Evolutionary conservation across 2,329 filamentous ascomycete species (phyloP).

Genomic region (Venturia aucupariae): DNA sequence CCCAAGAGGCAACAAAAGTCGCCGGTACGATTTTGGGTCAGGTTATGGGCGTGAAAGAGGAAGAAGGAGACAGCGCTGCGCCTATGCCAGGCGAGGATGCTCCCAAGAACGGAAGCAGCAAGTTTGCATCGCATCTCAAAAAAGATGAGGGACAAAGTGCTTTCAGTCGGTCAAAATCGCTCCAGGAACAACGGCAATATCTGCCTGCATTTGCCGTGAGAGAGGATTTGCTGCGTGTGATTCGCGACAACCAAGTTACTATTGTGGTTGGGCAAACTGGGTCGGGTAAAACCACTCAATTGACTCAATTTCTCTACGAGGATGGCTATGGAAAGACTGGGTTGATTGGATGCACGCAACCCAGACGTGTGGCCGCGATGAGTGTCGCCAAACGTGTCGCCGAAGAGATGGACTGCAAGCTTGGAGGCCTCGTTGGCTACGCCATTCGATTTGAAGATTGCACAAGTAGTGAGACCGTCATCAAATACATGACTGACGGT

Average conservation of each 20-base stretch:
- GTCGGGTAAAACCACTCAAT: slow-evolving; percentile 93
- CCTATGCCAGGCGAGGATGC: slow-evolving; percentile 66
- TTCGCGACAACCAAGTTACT: slow-evolving; percentile 92
- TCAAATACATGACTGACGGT: slow-evolving; percentile 99
- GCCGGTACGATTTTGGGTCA: slow-evolving; percentile 89
- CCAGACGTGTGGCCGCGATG: slow-evolving; percentile 94
- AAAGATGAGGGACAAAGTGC: slow-evolving; percentile 73
- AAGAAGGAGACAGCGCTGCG: slow-evolving; percentile 76
- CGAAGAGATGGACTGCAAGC: slow-evolving; percentile 92
- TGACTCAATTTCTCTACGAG: slow-evolving; percentile 93
- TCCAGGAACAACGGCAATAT: slow-evolving; percentile 86
- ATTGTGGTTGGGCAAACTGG: slow-evolving; percentile 97
- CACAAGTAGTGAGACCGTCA: slow-evolving; percentile 86
- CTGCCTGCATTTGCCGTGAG: slow-evolving; percentile 92
- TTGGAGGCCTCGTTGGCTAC: slow-evolving; percentile 85
- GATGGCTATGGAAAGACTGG: slow-evolving; percentile 84
- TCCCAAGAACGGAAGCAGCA: slow-evolving; percentile 52
- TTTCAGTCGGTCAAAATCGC: slow-evolving; percentile 85
- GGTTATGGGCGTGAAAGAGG: slow-evolving; percentile 90
- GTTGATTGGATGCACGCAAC: slow-evolving; percentile 94
- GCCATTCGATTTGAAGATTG: slow-evolving; percentile 98
- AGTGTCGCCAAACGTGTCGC: slow-evolving; percentile 96
- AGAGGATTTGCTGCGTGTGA: slow-evolving; percentile 83
- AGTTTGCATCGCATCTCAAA: slow-evolving; percentile 87
- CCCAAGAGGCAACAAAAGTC: slow-evolving; percentile 87